Conservation (phyloP, 495 filamentous ascomycete genomes). For the Daldinia grandis region DNA sequence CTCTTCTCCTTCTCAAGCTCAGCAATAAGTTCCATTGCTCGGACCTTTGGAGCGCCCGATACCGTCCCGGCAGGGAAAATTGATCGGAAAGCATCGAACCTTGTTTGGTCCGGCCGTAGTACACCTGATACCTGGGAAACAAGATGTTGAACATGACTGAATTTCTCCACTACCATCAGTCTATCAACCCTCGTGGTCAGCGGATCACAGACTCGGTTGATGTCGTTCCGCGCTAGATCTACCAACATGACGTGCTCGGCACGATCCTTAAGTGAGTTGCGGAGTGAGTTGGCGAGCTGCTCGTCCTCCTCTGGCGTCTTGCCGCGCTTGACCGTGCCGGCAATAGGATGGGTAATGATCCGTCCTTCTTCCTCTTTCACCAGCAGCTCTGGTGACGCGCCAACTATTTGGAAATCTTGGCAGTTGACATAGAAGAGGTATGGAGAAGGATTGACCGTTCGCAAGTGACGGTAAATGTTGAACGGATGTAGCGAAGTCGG, state of each 20-base stretch:
- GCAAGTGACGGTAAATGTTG: constrained; percentile 97
- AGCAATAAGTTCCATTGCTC: constrained; percentile 95
- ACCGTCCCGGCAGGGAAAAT: constrained; percentile 98
- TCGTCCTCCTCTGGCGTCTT: constrained; percentile 82
- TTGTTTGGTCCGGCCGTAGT: constrained; percentile 79
- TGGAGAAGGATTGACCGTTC: constrained; percentile 93
- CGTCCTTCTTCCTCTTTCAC: constrained; percentile 87
- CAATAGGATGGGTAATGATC: constrained; percentile 97
- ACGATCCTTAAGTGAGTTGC: constrained; percentile 85
- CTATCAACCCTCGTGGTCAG: constrained; percentile 86
- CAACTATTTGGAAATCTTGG: constrained; percentile 90
- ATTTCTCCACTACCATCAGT: constrained; percentile 94
- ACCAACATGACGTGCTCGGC: constrained; percentile 99
- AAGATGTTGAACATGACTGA: constrained; percentile 96
- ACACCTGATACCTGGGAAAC: constrained; percentile 93
- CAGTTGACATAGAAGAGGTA: constrained; percentile 98
- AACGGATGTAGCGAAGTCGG: constrained; percentile 92
- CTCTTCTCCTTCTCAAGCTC: constrained; percentile 93
- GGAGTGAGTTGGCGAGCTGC: constrained; percentile 77
- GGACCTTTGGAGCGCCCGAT: constrained; percentile 92
- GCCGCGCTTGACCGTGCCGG: constrained; percentile 90
- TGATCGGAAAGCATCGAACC: constrained; percentile 94
- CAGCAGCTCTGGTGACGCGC: constrained; percentile 91
- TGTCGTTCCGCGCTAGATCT: constrained; percentile 95
- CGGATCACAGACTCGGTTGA: constrained; percentile 96